These are phyloP conservation scores for Boletus tylopilopsis DNA, from an alignment of 768 basidiomycete species.

Conservation along the genomic window DNA sequence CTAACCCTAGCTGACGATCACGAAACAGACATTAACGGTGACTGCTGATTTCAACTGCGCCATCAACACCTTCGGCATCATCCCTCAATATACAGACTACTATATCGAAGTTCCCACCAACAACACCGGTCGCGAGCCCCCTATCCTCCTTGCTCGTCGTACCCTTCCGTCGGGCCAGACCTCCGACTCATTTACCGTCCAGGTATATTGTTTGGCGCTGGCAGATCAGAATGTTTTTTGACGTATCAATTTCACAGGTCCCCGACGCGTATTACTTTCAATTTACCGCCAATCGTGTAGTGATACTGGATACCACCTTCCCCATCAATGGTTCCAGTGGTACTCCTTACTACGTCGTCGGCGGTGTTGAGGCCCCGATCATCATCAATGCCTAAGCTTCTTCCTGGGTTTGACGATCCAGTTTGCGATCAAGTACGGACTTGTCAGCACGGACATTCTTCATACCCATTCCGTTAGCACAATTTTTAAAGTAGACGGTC, in stretches of 20 bases:
- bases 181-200: constrained; percentile 14
- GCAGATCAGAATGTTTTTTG: neutral
- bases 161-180: constrained; percentile 8
- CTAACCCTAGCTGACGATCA: constrained; percentile 1
- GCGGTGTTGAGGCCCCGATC: constrained; percentile 14
- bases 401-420: neutral
- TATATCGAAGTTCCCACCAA: constrained; percentile 32
- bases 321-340: constrained; percentile 20
- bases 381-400: constrained; percentile 13
- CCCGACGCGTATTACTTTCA: constrained; percentile 22
- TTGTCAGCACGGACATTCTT: neutral
- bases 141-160: constrained; percentile 27
- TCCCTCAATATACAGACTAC: constrained; percentile 29
- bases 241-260: constrained; percentile 13
- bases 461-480: neutral
- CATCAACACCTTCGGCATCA: constrained; percentile 12
- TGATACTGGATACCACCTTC: constrained; percentile 24
- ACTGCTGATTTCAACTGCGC: constrained; percentile 27
- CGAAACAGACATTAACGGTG: constrained; percentile 21
- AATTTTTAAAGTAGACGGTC: neutral
- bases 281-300: constrained; percentile 19
- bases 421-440: too few species aligned
- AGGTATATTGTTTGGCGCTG: constrained; percentile 4
- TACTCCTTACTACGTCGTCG: constrained; percentile 20
- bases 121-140: constrained; percentile 30